Conservation (phyloP, 176 grass and related monocot species). For the Chrysopogon serrulatus region DNA sequence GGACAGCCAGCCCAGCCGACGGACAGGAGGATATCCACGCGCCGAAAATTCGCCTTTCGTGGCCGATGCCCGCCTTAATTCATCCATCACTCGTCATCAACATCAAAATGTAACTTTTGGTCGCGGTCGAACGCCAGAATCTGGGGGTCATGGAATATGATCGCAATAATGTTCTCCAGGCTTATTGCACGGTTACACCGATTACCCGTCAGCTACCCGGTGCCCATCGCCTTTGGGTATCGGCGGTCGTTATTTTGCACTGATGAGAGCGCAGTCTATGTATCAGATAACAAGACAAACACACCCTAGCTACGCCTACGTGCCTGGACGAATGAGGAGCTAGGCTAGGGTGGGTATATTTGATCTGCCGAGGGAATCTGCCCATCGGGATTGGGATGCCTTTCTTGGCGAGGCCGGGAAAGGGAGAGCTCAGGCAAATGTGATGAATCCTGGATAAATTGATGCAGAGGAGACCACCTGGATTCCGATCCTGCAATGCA, state of each 20-base stretch:
- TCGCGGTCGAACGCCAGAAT: background rate
- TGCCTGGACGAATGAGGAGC: background rate
- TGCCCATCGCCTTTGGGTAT: background rate
- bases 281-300: background rate
- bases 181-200: background rate
- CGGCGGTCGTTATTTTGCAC: background rate
- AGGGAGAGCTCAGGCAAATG: slow-evolving; percentile 4
- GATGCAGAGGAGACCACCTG: slow-evolving; percentile 34
- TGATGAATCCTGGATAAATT: slow-evolving; percentile 15
- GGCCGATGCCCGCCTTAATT: background rate
- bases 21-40: slow-evolving; percentile 1
- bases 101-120: background rate
- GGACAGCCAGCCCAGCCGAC: background rate
- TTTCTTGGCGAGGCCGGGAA: background rate
- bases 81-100: background rate
- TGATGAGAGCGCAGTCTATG: background rate
- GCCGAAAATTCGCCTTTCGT: background rate
- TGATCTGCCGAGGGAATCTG: slow-evolving; percentile 9
- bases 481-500: slow-evolving; percentile 31
- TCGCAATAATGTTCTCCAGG: background rate
- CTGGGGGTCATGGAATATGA: background rate
- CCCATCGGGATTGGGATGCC: background rate
- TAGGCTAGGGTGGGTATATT: slow-evolving; percentile 12
- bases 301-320: background rate
- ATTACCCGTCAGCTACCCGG: background rate